These are phyloP conservation scores for Fusarium pseudonygamai DNA, from an alignment of 2,329 filamentous ascomycete species.

Conservation along the genomic window DNA sequence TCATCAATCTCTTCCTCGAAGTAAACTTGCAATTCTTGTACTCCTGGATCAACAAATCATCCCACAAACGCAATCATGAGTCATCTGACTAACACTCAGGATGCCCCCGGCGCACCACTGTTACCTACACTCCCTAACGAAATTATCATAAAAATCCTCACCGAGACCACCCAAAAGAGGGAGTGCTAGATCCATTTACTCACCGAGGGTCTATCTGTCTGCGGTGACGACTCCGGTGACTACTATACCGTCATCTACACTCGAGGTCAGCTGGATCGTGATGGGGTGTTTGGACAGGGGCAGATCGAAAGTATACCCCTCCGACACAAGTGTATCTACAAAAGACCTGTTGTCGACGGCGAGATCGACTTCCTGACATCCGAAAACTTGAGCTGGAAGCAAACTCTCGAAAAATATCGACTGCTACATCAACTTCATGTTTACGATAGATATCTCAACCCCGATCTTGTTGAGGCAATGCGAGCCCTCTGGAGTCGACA, in stretches of 20 bases:
- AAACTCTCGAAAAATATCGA: not conserved
- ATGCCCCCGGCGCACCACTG: not conserved
- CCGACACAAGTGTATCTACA: slow-evolving; percentile 10
- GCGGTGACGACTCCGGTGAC: not conserved
- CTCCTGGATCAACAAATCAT: not conserved
- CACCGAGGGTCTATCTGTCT: not conserved
- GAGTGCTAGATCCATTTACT: slow-evolving; percentile 8
- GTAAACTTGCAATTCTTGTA: not conserved
- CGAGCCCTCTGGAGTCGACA: not conserved
- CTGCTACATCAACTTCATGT: slow-evolving; percentile 3
- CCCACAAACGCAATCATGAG: not conserved
- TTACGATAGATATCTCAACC: not conserved
- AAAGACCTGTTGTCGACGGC: not conserved
- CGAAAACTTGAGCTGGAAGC: not conserved
- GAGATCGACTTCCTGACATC: not conserved
- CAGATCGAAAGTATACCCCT: not conserved
- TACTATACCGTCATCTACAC: slow-evolving; percentile 21
- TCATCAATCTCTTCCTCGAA: not conserved
- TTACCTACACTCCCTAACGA: not conserved
- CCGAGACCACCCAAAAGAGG: not conserved
- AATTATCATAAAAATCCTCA: slow-evolving; percentile 6
- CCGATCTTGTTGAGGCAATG: not conserved
- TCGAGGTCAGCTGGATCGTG: not conserved
- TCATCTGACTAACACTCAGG: not conserved
- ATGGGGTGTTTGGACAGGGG: not conserved